Conservation (phyloP, 805 yeast species). For the Candida fluviatilis region DNA sequence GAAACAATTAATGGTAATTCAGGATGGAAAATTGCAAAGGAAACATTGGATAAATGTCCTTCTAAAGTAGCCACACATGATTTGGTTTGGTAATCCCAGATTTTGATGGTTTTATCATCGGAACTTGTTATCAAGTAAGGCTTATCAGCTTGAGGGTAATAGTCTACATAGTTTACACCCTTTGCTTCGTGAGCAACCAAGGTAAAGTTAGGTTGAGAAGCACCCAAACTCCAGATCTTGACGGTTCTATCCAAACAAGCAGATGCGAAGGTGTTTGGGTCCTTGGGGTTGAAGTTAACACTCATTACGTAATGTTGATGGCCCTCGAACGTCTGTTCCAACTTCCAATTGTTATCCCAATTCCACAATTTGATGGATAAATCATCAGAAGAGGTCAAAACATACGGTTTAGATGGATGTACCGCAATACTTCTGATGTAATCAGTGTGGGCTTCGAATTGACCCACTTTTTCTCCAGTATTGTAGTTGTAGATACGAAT, state of each 20-base stretch:
- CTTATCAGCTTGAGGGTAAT: conserved; percentile 95
- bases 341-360: conserved; percentile 92
- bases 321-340: conserved; percentile 90
- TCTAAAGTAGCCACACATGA: conserved; percentile 90
- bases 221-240: conserved; percentile 93
- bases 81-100: conserved; percentile 98
- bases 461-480: conserved; percentile 91
- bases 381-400: conserved; percentile 89
- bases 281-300: conserved; percentile 94
- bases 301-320: conserved; percentile 95
- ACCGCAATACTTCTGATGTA: conserved; percentile 91
- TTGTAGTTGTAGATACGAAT: conserved; percentile 90
- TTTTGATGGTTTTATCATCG: conserved; percentile 82
- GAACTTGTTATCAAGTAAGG: conserved; percentile 91
- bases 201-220: conserved; percentile 85
- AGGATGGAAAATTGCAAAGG: conserved; percentile 98
- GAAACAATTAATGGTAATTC: conserved; percentile 91
- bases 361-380: conserved; percentile 91
- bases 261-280: conserved; percentile 94
- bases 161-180: conserved; percentile 95
- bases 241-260: conserved; percentile 96
- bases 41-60: conserved; percentile 92
- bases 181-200: conserved; percentile 85
- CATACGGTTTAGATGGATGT: conserved; percentile 88
- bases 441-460: conserved; percentile 98